phyloP scores from a whole-genome alignment of 257 asterid genomes.

The Solanum chiquidenum region DNA sequence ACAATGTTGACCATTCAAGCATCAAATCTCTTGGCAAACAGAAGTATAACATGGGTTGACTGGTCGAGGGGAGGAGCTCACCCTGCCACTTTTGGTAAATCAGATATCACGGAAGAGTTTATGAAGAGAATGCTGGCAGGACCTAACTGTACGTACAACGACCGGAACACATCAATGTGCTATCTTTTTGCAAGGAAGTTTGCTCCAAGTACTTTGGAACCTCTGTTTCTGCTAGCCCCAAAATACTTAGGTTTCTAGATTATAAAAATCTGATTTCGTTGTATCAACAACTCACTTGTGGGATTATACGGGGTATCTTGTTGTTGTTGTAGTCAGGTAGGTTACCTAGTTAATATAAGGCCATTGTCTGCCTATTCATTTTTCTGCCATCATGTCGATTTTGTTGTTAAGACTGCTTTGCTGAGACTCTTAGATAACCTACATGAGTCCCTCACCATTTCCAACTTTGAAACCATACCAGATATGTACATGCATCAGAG shows the following conservation, averaged over 20 bases:
- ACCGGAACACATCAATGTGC: conserved; percentile 15
- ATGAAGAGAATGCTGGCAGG: conserved; percentile 25
- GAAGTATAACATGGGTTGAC: conserved; percentile 43
- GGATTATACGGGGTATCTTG: background rate
- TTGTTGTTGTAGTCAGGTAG: background rate
- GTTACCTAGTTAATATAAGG: background rate
- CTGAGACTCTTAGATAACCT: background rate
- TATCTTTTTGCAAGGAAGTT: conserved; percentile 41
- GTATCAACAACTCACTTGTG: background rate
- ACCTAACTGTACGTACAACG: conserved; percentile 21
- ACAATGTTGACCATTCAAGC: conserved; percentile 35
- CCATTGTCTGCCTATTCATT: background rate
- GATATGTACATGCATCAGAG: background rate
- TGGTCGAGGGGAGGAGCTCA: conserved; percentile 50
- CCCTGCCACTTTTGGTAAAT: conserved; percentile 38
- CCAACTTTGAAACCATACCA: background rate
- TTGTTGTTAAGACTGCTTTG: background rate
- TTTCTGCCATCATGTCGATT: background rate
- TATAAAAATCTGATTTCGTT: background rate
- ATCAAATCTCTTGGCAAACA: conserved; percentile 22
- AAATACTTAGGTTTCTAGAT: conserved; percentile 30
- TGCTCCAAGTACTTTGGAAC: conserved; percentile 37
- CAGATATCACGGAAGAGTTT: conserved; percentile 33
- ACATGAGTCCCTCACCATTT: background rate
- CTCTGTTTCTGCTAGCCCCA: conserved; percentile 33